These are phyloP conservation scores for Kwoniella pini DNA, from an alignment of 768 basidiomycete genomes.

Conservation along the genomic window DNA sequence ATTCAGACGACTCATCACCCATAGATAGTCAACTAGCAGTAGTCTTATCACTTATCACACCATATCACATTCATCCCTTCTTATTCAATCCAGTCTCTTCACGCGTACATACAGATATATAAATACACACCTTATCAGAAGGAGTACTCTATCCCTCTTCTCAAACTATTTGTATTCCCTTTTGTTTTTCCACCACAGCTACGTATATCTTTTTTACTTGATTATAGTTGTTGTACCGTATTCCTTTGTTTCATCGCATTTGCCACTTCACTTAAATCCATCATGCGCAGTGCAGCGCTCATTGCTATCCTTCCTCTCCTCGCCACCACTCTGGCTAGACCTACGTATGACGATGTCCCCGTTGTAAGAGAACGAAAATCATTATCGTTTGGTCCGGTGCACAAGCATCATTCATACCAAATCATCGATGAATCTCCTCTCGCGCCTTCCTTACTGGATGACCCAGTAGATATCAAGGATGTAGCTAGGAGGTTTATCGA, in stretches of 20 bases:
- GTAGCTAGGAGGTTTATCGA: conserved; percentile 37
- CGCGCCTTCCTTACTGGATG: not conserved
- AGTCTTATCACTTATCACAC: conserved; percentile 5
- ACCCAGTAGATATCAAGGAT: conserved; percentile 29
- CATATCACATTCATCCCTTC: conserved; percentile 7
- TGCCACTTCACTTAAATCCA: conserved; percentile 12
- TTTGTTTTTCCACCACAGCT: not conserved
- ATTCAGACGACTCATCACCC: conserved; percentile 4
- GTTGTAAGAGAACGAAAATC: conserved; percentile 67
- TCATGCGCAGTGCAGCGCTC: conserved; percentile 50
- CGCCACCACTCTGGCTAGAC: conserved; percentile 40
- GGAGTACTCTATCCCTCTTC: not conserved
- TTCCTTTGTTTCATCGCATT: conserved; percentile 1
- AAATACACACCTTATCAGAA: not conserved
- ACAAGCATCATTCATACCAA: conserved; percentile 64
- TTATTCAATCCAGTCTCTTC: not conserved
- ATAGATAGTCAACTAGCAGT: too few species aligned
- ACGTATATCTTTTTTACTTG: not conserved
- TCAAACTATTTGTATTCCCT: not conserved
- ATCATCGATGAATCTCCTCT: conserved; percentile 26
- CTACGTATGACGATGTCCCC: conserved; percentile 10
- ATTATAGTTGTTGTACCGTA: not conserved
- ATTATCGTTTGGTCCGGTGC: conserved; percentile 80
- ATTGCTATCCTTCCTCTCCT: conserved; percentile 49
- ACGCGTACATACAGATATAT: conserved; percentile 10